These are phyloP conservation scores for Boeremia exigua DNA, from an alignment of 2,329 filamentous ascomycete genomes.

Conservation along the genomic window DNA sequence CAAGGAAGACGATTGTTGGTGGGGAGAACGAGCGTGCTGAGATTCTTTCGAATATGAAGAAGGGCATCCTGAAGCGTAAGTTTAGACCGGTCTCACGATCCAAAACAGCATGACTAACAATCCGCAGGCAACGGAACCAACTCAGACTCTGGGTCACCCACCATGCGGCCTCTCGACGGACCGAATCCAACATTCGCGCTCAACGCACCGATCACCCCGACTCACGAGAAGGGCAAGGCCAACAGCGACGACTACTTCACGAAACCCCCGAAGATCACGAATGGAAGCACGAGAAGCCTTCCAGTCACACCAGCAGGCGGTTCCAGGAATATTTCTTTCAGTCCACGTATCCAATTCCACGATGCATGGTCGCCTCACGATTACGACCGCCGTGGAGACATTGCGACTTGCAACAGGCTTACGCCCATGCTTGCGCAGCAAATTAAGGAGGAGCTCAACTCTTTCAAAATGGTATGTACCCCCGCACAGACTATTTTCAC, in stretches of 20 bases:
- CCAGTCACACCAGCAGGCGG: conserved; percentile 76
- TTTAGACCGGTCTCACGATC: background rate
- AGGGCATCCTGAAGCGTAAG: conserved; percentile 93
- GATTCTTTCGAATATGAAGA: conserved; percentile 88
- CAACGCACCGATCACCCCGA: conserved; percentile 87
- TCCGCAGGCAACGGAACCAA: conserved; percentile 56
- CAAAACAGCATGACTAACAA: conserved; percentile 12
- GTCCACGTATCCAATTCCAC: conserved; percentile 90
- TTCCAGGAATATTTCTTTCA: conserved; percentile 74
- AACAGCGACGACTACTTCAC: conserved; percentile 87
- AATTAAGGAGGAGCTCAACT: conserved; percentile 99
- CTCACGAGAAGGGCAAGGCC: conserved; percentile 62
- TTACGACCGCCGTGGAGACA: conserved; percentile 93
- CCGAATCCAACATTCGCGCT: conserved; percentile 76
- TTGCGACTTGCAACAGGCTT: conserved; percentile 96
- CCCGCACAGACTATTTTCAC: background rate
- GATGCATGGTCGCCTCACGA: conserved; percentile 96
- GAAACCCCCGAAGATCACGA: conserved; percentile 71
- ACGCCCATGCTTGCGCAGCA: conserved; percentile 98
- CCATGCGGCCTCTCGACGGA: conserved; percentile 66
- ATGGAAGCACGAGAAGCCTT: conserved; percentile 78
- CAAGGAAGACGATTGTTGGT: conserved; percentile 87
- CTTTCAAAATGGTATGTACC: conserved; percentile 92
- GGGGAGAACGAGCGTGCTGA: conserved; percentile 90
- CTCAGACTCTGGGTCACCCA: conserved; percentile 72